Conservation (phyloP, 345 rosid species). For the Cardamine occulta region DNA sequence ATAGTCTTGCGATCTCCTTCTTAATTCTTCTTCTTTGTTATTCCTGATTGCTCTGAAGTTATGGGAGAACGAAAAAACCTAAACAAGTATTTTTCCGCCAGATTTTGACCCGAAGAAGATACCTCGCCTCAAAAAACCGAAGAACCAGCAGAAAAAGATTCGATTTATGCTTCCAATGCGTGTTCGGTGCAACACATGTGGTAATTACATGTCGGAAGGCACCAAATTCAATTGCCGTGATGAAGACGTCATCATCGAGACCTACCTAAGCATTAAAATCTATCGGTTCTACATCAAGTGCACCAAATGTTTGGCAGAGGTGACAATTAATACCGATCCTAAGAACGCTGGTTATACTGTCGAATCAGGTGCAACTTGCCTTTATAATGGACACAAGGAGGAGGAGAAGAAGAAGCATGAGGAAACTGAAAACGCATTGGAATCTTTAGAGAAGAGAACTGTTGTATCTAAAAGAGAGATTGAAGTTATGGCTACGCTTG, state of each 20-base stretch:
- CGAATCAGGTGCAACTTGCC: slow-evolving; percentile 68
- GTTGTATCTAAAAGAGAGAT: slow-evolving; percentile 76
- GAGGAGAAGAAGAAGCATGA: slow-evolving; percentile 47
- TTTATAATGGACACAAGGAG: slow-evolving; percentile 47
- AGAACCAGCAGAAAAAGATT: slow-evolving; percentile 62
- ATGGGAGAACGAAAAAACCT: slow-evolving; percentile 87
- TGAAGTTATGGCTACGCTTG: slow-evolving; percentile 79
- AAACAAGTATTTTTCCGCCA: slow-evolving; percentile 78
- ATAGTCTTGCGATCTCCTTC: neutral
- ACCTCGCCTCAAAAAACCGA: slow-evolving; percentile 44
- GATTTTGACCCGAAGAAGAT: slow-evolving; percentile 78
- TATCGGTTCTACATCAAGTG: slow-evolving; percentile 82
- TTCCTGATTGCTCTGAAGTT: neutral
- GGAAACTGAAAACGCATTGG: slow-evolving; percentile 69
- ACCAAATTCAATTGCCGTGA: slow-evolving; percentile 81
- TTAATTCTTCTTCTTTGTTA: no score
- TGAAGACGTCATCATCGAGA: slow-evolving; percentile 70
- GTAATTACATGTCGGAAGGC: slow-evolving; percentile 76
- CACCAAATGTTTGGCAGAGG: slow-evolving; percentile 72
- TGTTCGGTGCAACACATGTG: slow-evolving; percentile 73
- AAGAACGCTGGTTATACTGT: slow-evolving; percentile 67
- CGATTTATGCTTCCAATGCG: slow-evolving; percentile 87
- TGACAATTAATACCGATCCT: slow-evolving; percentile 72
- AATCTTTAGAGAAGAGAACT: slow-evolving; percentile 65
- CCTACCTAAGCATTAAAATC: slow-evolving; percentile 41